Conservation (phyloP, 768 basidiomycete species). For the Leccinum variicolor region DNA sequence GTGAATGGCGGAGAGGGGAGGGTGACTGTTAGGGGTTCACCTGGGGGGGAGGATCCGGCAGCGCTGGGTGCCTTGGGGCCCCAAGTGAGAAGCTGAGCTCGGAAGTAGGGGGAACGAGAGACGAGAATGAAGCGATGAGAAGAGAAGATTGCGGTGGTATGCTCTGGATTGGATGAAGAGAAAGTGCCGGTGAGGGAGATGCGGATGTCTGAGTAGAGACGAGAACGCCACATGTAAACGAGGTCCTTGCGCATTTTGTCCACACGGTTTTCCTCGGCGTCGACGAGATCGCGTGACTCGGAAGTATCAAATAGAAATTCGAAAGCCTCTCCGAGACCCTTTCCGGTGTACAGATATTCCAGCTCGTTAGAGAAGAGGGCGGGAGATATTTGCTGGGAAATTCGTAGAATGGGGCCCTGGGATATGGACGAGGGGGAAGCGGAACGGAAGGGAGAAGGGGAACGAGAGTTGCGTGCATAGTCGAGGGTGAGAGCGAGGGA, state of each 20-base stretch:
- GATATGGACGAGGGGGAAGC: constrained; percentile 45
- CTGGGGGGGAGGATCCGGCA: constrained; percentile 21
- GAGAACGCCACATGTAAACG: constrained; percentile 95
- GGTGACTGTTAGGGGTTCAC: constrained; percentile 56
- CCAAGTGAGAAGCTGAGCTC: constrained; percentile 73
- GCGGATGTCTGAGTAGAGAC: constrained; percentile 89
- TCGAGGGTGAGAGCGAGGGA: constrained; percentile 53
- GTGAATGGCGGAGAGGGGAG: constrained; percentile 94
- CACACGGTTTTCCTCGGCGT: constrained; percentile 54
- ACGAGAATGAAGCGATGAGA: constrained; percentile 92
- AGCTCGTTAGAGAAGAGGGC: constrained; percentile 86
- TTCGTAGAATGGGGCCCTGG: constrained; percentile 48
- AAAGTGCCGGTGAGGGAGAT: constrained; percentile 74
- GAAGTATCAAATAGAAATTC: constrained; percentile 78
- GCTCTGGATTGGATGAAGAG: constrained; percentile 60
- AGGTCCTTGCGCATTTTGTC: constrained; percentile 91
- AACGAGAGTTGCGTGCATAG: constrained; percentile 37
- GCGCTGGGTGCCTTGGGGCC: constrained; percentile 35
- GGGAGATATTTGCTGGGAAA: constrained; percentile 68
- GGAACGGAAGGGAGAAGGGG: constrained; percentile 44
- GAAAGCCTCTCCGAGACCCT: constrained; percentile 83
- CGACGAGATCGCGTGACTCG: constrained; percentile 40
- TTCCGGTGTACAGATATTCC: constrained; percentile 93
- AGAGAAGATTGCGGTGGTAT: constrained; percentile 79
- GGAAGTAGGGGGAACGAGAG: constrained; percentile 87